These are phyloP conservation scores for Mortierella sp. DNA, from an alignment of 371 early-diverging fungal species.

Conservation along the genomic window DNA sequence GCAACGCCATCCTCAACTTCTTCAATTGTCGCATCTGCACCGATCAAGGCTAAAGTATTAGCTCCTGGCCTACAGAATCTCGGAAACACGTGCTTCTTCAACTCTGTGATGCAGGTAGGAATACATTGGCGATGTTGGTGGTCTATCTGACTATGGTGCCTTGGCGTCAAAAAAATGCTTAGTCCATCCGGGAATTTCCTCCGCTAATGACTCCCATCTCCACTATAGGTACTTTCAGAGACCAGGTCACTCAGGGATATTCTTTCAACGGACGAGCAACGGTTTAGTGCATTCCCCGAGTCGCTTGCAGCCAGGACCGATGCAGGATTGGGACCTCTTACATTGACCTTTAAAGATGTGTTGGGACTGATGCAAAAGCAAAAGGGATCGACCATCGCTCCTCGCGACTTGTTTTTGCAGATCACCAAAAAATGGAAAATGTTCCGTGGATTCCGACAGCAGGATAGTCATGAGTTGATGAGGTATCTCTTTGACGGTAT, in stretches of 20 bases:
- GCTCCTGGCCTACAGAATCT: constrained; percentile 81
- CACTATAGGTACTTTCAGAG: constrained; percentile 17
- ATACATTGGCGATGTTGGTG: not conserved
- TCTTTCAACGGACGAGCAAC: constrained; percentile 19
- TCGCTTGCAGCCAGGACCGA: constrained; percentile 42
- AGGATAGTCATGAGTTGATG: constrained; percentile 76
- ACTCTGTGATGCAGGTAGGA: constrained; percentile 78
- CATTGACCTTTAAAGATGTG: constrained; percentile 41
- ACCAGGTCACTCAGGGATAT: constrained; percentile 38
- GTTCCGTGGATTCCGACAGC: constrained; percentile 66
- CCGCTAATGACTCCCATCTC: not conserved
- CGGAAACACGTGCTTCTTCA: constrained; percentile 95
- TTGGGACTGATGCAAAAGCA: constrained; percentile 48
- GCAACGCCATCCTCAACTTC: not conserved
- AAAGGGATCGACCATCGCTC: constrained; percentile 55
- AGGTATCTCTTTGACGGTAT: constrained; percentile 69
- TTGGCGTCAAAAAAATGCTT: not conserved
- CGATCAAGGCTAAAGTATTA: constrained; percentile 48
- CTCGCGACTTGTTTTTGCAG: constrained; percentile 59
- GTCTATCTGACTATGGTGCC: not conserved
- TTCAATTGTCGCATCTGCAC: not conserved
- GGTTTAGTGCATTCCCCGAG: constrained; percentile 1
- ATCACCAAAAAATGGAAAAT: constrained; percentile 61
- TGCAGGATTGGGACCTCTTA: constrained; percentile 43
- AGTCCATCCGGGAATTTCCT: too few species aligned